Conservation (phyloP, 306 rosid genomes). For the Rubus idaeus region DNA sequence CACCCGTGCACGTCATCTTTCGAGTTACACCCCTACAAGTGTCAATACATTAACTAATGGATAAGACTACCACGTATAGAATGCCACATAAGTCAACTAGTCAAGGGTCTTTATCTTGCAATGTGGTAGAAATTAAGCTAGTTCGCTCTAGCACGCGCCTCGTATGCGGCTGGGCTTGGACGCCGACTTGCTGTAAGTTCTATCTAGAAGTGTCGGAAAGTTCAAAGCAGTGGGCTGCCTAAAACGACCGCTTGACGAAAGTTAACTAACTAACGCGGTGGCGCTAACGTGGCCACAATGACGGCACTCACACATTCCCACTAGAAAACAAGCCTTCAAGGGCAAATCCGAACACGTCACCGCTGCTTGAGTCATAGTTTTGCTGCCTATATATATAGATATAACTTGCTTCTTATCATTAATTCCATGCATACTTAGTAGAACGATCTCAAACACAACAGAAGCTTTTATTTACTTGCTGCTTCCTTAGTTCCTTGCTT, state of each 20-base stretch:
- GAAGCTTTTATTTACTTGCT: too few species aligned
- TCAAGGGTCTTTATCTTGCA: too few species aligned
- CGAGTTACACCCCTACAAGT: too few species aligned
- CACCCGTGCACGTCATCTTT: too few species aligned
- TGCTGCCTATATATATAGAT: neutral
- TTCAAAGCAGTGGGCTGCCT: slow-evolving; percentile 24
- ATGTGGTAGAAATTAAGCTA: neutral
- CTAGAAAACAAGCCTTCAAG: neutral
- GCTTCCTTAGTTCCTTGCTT: neutral
- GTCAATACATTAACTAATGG: too few species aligned
- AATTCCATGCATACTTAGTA: neutral
- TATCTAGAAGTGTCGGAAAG: neutral
- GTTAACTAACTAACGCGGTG: slow-evolving; percentile 19
- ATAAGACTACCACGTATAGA: too few species aligned
- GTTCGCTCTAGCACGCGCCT: neutral
- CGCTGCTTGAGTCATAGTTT: neutral
- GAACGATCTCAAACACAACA: neutral
- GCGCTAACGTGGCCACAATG: slow-evolving; percentile 7
- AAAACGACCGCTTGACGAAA: slow-evolving; percentile 16
- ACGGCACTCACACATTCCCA: slow-evolving; percentile 2
- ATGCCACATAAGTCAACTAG: too few species aligned
- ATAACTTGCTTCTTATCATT: neutral
- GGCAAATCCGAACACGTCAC: slow-evolving; percentile 2
- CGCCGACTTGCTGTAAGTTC: neutral
- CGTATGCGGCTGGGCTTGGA: neutral